Percentiles rank a stretch among this genome's conserved stretches.
phyloP scores from a whole-genome alignment of 2,329 filamentous ascomycete genomes.

The Raffaelea arxii region DNA sequence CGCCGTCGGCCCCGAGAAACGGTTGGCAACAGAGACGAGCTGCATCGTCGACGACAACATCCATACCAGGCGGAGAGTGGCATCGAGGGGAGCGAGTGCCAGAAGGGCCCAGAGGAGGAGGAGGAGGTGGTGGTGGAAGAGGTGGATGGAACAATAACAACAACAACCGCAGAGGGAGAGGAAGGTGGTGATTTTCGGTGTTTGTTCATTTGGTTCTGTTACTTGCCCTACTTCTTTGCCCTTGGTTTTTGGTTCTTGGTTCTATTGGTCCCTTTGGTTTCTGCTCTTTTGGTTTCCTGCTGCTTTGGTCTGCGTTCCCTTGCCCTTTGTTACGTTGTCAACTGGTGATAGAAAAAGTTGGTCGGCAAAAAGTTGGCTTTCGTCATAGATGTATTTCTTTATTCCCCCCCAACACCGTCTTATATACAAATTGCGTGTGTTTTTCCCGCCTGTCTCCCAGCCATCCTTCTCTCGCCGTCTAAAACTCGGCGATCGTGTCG shows the following conservation, averaged over 20 bases:
- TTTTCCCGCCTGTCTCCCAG: not conserved
- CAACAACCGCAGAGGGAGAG: not conserved
- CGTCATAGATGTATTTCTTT: no score
- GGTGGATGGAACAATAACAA: not conserved
- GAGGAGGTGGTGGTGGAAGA: conserved; percentile 7
- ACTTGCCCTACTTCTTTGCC: no score
- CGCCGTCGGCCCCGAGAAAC: not conserved
- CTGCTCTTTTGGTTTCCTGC: no score
- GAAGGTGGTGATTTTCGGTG: not conserved
- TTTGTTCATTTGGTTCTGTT: no score
- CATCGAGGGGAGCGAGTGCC: conserved; percentile 55
- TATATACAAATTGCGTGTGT: conserved; percentile 30
- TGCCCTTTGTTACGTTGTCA: not conserved
- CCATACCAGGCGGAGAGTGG: conserved; percentile 51
- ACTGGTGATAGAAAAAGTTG: no score
- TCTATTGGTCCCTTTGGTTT: no score
- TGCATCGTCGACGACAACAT: conserved; percentile 4
- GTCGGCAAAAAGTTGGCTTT: no score
- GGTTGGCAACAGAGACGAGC: not conserved
- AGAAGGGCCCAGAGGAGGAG: conserved; percentile 34
- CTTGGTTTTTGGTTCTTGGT: no score
- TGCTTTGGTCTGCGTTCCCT: not conserved
- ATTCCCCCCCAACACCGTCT: no score
- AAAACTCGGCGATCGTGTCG: conserved; percentile 76
- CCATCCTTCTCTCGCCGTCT: conserved; percentile 13